Percentiles rank a stretch among this genome's conserved stretches.
These are phyloP conservation scores for Kwoniella newhampshirensis DNA, from an alignment of 768 basidiomycete species.

Conservation along the genomic window DNA sequence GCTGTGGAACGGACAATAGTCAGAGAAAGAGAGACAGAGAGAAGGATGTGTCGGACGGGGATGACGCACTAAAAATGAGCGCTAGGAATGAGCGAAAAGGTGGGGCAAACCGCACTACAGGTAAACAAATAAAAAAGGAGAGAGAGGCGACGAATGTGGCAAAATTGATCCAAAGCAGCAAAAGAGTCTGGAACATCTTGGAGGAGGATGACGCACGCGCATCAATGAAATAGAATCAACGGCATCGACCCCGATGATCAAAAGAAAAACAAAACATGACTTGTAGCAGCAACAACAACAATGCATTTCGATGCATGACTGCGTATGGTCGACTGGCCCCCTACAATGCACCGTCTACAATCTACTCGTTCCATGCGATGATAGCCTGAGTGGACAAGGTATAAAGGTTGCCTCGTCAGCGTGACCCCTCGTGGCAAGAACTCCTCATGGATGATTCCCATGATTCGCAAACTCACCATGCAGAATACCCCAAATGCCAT, in stretches of 20 bases:
- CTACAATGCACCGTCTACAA: no score
- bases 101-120: no score
- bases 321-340: not conserved
- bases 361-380: constrained; percentile 54
- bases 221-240: no score
- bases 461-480: constrained; percentile 69
- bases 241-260: no score
- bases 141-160: not conserved
- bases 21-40: no score
- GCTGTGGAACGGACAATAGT: not conserved
- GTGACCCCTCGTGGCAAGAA: no score
- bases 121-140: not conserved
- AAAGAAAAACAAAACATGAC: not conserved
- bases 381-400: constrained; percentile 43
- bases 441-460: no score
- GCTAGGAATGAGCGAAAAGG: not conserved
- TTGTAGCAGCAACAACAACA: not conserved
- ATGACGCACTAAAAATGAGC: not conserved
- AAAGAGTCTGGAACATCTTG: no score
- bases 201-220: no score
- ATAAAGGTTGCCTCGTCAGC: no score
- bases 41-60: not conserved
- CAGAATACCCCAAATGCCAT: constrained; percentile 87
- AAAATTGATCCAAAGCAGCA: not conserved
- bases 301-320: not conserved